Evolutionary conservation across 2,329 filamentous ascomycete species (phyloP), one percentile per base, ranked within the genome.

Genomic region (Didymella segeticola): DNA sequence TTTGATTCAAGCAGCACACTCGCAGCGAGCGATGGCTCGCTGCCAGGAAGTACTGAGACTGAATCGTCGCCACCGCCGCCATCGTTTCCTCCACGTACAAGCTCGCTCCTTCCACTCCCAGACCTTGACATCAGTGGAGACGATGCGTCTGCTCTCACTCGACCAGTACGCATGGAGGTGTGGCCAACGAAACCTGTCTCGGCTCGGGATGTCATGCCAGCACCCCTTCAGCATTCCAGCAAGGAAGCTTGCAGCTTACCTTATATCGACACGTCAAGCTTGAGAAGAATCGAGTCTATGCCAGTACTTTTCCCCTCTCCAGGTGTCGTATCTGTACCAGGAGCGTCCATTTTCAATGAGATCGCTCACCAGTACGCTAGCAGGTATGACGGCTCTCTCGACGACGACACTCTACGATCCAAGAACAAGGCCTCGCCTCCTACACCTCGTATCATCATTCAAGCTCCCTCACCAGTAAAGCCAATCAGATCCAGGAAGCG

Each of bases 291-390:
- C 4, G 43, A 34, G 14, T 43, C 45, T 2, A n/a, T 48, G 14
- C 26, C 38, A n/a, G 31, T 43, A 5, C 26, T 63, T 0, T 61
- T 61, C 11, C 58, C 56, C 3, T 53, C 58, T 14, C 46, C 55
- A 37, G 38, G 23, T 9, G 30, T 66, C 9, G 43, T 37, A 11
- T n/a, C 19, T 5, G 19, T 9, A 23, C 5, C 19, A 2, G 14
- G 15, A 12, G 6, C 2, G 5, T 15, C 34, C 3, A 4, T n/a
- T 23, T 14, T 14, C 5, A 23, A 23, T 9, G 4, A n/a, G 34
- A 37, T 37, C 17, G 20, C 34, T 12, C 34, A 27, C n/a, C 9
- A 12, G 3, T 19, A 31, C 3, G 12, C 9, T 11, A n/a, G 31
- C 11, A 19, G 19, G 12, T 22, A 23, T 14, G 1, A 33, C 11